Percentiles rank a stretch among this genome's conserved stretches.
Conservation (phyloP, 441 rosid species). For the Flueggea neowawraea region DNA sequence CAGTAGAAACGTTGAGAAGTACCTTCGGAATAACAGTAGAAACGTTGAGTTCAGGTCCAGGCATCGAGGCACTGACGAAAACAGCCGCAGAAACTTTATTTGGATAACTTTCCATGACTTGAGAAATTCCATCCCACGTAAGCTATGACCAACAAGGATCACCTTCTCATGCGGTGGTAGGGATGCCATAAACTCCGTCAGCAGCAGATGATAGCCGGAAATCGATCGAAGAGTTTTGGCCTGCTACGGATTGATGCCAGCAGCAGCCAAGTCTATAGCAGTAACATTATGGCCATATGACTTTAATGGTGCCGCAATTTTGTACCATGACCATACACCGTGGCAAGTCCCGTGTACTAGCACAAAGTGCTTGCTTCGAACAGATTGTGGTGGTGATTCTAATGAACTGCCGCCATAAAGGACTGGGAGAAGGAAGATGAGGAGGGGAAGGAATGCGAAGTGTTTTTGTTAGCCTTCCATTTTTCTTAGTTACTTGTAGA, state of each 20-base stretch:
- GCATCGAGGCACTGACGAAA: constrained; percentile 47
- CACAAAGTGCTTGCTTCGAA: constrained; percentile 28
- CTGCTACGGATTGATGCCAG: constrained; percentile 43
- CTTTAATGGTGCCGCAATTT: constrained; percentile 32
- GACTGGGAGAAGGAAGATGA: no score
- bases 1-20: no score
- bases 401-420: no score
- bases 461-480: no score
- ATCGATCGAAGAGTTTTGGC: constrained; percentile 21
- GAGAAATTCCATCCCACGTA: constrained; percentile 45
- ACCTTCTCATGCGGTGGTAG: constrained; percentile 26
- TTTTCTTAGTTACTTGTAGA: no score
- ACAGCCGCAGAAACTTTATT: constrained; percentile 39
- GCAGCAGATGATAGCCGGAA: constrained; percentile 25
- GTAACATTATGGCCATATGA: constrained; percentile 41
- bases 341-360: constrained; percentile 45
- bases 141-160: constrained; percentile 52
- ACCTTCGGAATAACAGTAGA: no score
- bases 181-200: constrained; percentile 31
- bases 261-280: constrained; percentile 39
- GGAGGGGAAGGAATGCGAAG: no score
- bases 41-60: not conserved
- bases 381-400: no score
- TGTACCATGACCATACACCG: constrained; percentile 59
- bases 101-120: constrained; percentile 47